These are phyloP conservation scores for Candida sp. DNA, from an alignment of 1,139 yeast species.

Conservation along the genomic window DNA sequence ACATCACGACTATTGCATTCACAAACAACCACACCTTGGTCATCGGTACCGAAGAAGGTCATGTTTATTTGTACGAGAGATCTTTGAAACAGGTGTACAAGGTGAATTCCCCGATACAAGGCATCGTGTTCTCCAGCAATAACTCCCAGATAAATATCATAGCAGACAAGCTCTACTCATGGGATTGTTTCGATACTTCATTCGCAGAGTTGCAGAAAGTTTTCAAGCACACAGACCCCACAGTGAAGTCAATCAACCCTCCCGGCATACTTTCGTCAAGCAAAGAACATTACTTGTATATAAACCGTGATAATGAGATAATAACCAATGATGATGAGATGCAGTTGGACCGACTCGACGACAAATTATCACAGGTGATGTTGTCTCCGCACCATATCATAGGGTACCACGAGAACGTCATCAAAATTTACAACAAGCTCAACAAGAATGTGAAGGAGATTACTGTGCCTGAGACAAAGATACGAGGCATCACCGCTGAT, in stretches of 20 bases:
- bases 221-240: constrained; percentile 28
- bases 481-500: constrained; percentile 68
- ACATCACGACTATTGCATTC: constrained; percentile 30
- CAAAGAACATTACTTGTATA: constrained; percentile 7
- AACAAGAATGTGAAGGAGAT: constrained; percentile 17
- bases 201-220: constrained; percentile 32
- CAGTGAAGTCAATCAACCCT: constrained; percentile 2
- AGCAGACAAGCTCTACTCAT: constrained; percentile 23
- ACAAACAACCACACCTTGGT: constrained; percentile 26
- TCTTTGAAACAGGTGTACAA: constrained; percentile 33
- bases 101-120: constrained; percentile 16
- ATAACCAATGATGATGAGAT: constrained; percentile 34
- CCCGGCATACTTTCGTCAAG: constrained; percentile 6
- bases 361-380: constrained; percentile 13
- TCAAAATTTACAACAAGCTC: constrained; percentile 30
- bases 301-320: constrained; percentile 19
- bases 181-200: constrained; percentile 41
- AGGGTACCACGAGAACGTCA: constrained; percentile 18
- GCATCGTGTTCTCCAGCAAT: constrained; percentile 27
- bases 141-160: constrained; percentile 27
- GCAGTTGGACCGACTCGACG: constrained; percentile 13
- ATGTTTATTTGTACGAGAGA: constrained; percentile 37
- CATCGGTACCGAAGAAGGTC: constrained; percentile 33
- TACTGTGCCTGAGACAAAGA: constrained; percentile 31
- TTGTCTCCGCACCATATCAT: constrained; percentile 32